phyloP scores from a whole-genome alignment of 768 basidiomycete genomes.

The Agrocybe chaxingu region DNA sequence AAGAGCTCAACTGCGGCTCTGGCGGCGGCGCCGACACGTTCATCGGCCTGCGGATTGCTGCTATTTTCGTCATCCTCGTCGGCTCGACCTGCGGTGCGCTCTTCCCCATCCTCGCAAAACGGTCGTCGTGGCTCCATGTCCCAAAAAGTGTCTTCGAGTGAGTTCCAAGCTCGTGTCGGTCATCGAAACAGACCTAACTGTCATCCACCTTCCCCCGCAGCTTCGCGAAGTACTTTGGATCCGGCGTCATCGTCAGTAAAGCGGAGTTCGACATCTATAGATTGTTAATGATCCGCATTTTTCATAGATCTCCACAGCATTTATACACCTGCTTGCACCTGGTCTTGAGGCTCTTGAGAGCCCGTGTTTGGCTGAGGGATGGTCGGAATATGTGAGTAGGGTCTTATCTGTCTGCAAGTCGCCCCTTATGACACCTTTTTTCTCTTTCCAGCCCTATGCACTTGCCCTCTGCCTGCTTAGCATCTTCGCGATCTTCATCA shows the following conservation, averaged over 20 bases:
- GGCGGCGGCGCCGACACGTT: constrained; percentile 50
- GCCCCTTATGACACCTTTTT: background rate
- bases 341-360: constrained; percentile 69
- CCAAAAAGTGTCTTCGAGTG: constrained; percentile 71
- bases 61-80: constrained; percentile 70
- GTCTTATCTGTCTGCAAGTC: background rate
- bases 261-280: constrained; percentile 1
- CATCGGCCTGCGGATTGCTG: constrained; percentile 58
- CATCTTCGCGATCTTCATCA: constrained; percentile 80
- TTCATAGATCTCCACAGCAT: constrained; percentile 80
- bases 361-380: constrained; percentile 64
- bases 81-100: constrained; percentile 59
- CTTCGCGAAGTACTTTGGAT: constrained; percentile 89
- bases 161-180: constrained; percentile 20
- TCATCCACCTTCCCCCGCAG: constrained; percentile 27
- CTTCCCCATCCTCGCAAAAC: constrained; percentile 66
- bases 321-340: constrained; percentile 79
- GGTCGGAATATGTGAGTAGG: constrained; percentile 70
- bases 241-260: constrained; percentile 74
- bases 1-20: constrained; percentile 42
- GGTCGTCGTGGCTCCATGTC: constrained; percentile 48
- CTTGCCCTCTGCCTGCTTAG: constrained; percentile 78
- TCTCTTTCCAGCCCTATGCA: constrained; percentile 62
- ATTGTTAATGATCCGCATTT: constrained; percentile 3
- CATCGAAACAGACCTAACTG: constrained; percentile 5